Percentiles rank a stretch among this genome's conserved stretches.
phyloP scores from a whole-genome alignment of 1,139 yeast genomes.

The Candida albicans region DNA sequence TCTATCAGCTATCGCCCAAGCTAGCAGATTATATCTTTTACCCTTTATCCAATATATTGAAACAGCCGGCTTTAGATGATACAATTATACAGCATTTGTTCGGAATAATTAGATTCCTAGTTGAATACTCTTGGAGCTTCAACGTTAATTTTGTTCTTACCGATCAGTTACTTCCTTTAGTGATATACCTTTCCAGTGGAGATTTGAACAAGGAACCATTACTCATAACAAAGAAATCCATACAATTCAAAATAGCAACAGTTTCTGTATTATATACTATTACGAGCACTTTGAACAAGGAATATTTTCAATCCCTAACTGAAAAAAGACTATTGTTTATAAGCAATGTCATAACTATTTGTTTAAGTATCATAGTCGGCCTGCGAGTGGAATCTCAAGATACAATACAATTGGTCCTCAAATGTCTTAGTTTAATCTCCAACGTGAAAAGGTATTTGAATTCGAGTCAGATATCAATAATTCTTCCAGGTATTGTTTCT shows the following conservation, averaged over 20 bases:
- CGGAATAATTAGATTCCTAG: constrained; percentile 29
- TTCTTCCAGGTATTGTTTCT: constrained; percentile 44
- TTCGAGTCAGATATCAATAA: constrained; percentile 34
- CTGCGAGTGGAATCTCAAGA: constrained; percentile 13
- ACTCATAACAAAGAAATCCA: constrained; percentile 7
- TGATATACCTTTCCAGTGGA: constrained; percentile 23
- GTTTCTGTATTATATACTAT: constrained; percentile 9
- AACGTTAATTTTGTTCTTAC: constrained; percentile 24
- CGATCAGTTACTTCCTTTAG: constrained; percentile 40
- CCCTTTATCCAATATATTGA: constrained; percentile 38
- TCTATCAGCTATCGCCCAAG: constrained; percentile 29
- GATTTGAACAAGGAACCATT: constrained; percentile 9
- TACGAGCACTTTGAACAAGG: constrained; percentile 4
- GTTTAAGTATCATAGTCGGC: constrained; percentile 20
- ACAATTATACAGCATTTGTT: constrained; percentile 24
- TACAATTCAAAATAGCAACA: constrained; percentile 23
- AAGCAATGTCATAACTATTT: constrained; percentile 28
- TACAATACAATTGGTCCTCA: constrained; percentile 4
- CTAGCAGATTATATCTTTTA: constrained; percentile 46
- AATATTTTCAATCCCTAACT: constrained; percentile 20
- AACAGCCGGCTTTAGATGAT: constrained; percentile 26
- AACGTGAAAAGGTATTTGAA: constrained; percentile 17
- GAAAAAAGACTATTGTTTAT: constrained; percentile 24
- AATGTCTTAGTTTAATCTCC: constrained; percentile 9
- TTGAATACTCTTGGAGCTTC: constrained; percentile 33